Evolutionary conservation across 73 alveolate species (phyloP), one percentile per base, ranked within the genome.

Genomic region (Paramecium primaurelia): DNA sequence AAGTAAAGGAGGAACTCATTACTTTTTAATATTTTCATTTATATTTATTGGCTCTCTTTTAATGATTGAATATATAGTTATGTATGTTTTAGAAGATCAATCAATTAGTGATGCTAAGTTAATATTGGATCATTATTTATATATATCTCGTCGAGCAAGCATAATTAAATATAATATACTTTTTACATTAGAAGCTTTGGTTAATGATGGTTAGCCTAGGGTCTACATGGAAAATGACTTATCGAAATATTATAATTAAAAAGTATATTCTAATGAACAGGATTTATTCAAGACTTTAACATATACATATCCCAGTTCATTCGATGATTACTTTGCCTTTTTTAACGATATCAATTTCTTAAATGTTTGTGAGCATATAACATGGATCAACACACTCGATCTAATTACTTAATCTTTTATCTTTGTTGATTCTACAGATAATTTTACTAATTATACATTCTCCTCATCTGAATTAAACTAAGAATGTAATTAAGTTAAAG

Each of bases 1-100:
- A 44, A 80, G 91, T 36, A 80, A 80, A 44, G 91, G 91, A 8
- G 51, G 71, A 14, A 45, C 91, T 1, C 91, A 80, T 45, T 80
- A 80, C 34, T 26, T 34, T 11, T 42, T 80, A 25, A 45, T 80
- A 40, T 42, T 49, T 80, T 25, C 91, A 20, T 80, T 80, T 47
- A 80, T 42, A 26, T 80, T 80, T 12, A 44, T 80, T 8, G 91
- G 64, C 14, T 26, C 58, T 1, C 28, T 80, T 22, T 36, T 80
- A 14, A 80, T 80, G 91, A 28, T 49, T 18, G 91, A 80, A 47
- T 80, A 26, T 45, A 80, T 80, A 6, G 91, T 80, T 2, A 80
- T 80, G 91, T 80, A 80, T 80, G 73, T 42, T 20, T 42, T 80
- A 25, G 91, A 80, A 80, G 42, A 42, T 25, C 28, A 80, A 80